These are phyloP conservation scores for Trichoderma asperellum DNA, from an alignment of 2,329 filamentous ascomycete species.

Conservation along the genomic window DNA sequence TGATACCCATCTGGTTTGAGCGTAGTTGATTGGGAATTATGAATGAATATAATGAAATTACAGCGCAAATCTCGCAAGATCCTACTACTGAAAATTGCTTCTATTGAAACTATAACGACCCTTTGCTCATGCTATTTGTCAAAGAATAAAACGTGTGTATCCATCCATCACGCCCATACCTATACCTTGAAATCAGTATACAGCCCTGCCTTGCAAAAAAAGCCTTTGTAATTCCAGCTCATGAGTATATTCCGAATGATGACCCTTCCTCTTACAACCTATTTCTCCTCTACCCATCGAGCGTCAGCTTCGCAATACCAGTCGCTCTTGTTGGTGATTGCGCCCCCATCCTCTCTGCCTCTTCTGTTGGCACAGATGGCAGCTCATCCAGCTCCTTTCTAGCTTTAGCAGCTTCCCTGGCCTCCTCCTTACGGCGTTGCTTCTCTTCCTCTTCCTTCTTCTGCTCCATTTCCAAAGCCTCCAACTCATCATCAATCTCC, in stretches of 20 bases:
- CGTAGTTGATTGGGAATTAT: not conserved
- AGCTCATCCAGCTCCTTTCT: conserved; percentile 59
- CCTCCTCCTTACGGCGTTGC: conserved; percentile 42
- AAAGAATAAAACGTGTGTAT: not conserved
- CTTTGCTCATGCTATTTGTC: not conserved
- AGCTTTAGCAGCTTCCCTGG: conserved; percentile 47
- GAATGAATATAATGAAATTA: conserved; percentile 1
- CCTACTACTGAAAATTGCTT: not conserved
- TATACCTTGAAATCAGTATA: not conserved
- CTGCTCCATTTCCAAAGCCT: conserved; percentile 69
- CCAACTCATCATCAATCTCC: conserved; percentile 87
- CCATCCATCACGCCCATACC: conserved; percentile 5
- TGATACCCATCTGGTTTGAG: not conserved
- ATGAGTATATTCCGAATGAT: not conserved
- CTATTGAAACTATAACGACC: not conserved
- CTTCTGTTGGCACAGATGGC: conserved; percentile 44
- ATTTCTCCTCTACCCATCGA: conserved; percentile 28
- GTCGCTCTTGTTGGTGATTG: conserved; percentile 45
- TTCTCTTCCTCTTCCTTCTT: conserved; percentile 56
- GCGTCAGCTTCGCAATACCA: conserved; percentile 42
- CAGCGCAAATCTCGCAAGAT: not conserved
- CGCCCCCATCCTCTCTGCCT: conserved; percentile 8
- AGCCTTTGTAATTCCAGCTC: not conserved
- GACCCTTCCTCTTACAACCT: not conserved
- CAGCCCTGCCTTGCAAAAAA: not conserved